Conservation (phyloP, 2,329 filamentous ascomycete genomes). For the Epichloe typhina region DNA sequence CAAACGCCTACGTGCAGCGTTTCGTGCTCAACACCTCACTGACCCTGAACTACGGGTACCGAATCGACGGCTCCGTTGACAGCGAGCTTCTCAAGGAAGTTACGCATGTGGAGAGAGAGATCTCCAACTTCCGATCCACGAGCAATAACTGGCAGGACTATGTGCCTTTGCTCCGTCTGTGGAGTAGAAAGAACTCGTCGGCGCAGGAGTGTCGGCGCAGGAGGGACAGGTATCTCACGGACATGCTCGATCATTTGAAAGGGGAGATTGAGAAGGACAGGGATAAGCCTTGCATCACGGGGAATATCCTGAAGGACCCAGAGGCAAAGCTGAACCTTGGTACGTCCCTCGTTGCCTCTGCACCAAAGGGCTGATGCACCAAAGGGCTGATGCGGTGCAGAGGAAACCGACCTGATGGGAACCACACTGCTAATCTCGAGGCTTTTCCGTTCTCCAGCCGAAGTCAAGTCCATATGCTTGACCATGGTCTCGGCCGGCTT, state of each 20-base stretch:
- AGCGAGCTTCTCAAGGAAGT: conserved; percentile 60
- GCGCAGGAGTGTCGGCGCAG: conserved; percentile 54
- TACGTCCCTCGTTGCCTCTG: conserved; percentile 5
- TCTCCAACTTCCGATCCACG: conserved; percentile 64
- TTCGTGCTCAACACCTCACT: conserved; percentile 66
- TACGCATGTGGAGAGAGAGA: conserved; percentile 58
- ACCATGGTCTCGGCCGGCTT: conserved; percentile 74
- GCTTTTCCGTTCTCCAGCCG: conserved; percentile 31
- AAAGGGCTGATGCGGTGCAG: no score
- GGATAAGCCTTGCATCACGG: conserved; percentile 29
- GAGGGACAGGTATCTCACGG: conserved; percentile 53
- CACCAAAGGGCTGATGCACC: neutral
- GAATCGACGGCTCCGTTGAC: conserved; percentile 58
- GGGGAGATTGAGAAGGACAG: conserved; percentile 24
- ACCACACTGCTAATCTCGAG: neutral
- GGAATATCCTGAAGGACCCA: conserved; percentile 40
- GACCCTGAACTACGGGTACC: conserved; percentile 67
- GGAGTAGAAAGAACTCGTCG: conserved; percentile 46
- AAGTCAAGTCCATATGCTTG: conserved; percentile 68
- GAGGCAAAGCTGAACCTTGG: conserved; percentile 28
- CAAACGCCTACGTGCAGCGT: conserved; percentile 59
- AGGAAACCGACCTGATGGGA: no score
- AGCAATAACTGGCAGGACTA: conserved; percentile 82
- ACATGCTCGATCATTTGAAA: conserved; percentile 47
- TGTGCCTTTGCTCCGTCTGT: conserved; percentile 56